Base-by-base conservation (phyloP, 208 protist genomes). In the Trypanosomatidae sp. region DNA sequence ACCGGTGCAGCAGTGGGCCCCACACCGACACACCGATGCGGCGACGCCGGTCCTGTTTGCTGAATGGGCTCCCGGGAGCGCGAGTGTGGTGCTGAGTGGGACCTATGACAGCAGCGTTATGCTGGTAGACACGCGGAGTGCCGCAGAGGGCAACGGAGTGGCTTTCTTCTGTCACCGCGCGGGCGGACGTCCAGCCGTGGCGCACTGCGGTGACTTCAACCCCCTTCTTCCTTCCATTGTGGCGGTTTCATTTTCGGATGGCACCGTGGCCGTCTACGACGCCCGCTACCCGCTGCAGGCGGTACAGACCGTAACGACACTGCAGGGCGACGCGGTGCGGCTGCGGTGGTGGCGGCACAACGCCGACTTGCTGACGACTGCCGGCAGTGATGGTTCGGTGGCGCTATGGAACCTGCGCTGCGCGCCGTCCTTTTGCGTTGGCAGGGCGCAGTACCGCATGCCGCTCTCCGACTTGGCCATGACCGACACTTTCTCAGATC, bases 361-460 rank as follows among this genome's bases (percentile, higher is more conserved):
- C 49, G 80, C 86, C 1, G 91, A 96, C 74, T 62, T 94, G 66
- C 77, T 96, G 50, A 81, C 83, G 33, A 93, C 91, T 0, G 87
- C 83, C 30, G 91, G 91, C 73, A 87, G 82, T 56, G 91, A 96
- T 76, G 89, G 91, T 25, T 86, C 89, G 9, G 86, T 94, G 13
- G 79, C 86, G 49, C 22, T 93, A 39, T 96, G 91, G 90, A 93
- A 91, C 56, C 76, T 96, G 22, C 89, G 89, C 41, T 77, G 73
- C 67, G 78, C 88, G 8, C 91, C 91, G 9, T 92, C 91, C 3
- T 93, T 88, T 78, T 89, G 86, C 68, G 91, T 96, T 0, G 91
- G 91, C 9, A 84, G 86, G 28, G 86, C 86, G 33, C 90, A 91
- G 74, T 93, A 89, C 73, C 66, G 71, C 41, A 69, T 74, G 49